Conservation (phyloP, 192 early-diverging fungal genomes). For the Coemansia sp. region DNA sequence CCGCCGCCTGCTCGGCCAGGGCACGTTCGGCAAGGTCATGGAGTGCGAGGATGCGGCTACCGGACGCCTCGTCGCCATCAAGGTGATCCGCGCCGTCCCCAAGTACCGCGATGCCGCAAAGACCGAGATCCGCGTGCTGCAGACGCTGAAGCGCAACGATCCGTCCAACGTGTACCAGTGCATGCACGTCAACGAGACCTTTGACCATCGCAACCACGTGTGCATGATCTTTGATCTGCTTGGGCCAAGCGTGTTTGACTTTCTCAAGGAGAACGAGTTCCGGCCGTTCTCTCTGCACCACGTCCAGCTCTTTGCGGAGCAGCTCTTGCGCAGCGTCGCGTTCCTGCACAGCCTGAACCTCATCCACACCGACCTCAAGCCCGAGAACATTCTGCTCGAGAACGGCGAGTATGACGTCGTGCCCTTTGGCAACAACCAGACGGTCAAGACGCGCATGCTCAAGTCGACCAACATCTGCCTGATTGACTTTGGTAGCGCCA, state of each 20-base stretch:
- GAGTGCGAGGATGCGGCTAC: constrained; percentile 72
- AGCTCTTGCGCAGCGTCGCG: constrained; percentile 82
- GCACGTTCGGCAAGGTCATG: constrained; percentile 97
- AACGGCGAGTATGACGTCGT: constrained; percentile 55
- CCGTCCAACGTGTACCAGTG: constrained; percentile 80
- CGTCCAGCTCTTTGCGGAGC: constrained; percentile 79
- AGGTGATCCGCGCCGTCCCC: constrained; percentile 88
- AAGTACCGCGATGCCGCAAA: constrained; percentile 94
- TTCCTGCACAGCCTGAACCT: constrained; percentile 85
- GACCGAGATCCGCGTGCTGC: constrained; percentile 84
- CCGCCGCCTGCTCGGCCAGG: constrained; percentile 83
- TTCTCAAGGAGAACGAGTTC: constrained; percentile 89
- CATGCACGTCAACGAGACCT: constrained; percentile 78
- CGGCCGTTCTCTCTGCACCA: constrained; percentile 82
- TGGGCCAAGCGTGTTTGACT: constrained; percentile 87
- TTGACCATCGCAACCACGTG: constrained; percentile 89
- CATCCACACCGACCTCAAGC: constrained; percentile 97
- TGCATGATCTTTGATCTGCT: constrained; percentile 98
- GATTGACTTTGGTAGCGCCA: constrained; percentile 97
- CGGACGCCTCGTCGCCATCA: constrained; percentile 71
- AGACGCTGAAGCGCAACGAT: constrained; percentile 73
- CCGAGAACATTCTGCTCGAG: constrained; percentile 88
- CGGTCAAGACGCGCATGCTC: constrained; percentile 61
- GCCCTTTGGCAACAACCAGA: constrained; percentile 54
- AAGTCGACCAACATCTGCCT: constrained; percentile 71